Evolutionary conservation across 2,329 filamentous ascomycete genomes (phyloP).

Genomic region (Alternaria angustiovoidea): DNA sequence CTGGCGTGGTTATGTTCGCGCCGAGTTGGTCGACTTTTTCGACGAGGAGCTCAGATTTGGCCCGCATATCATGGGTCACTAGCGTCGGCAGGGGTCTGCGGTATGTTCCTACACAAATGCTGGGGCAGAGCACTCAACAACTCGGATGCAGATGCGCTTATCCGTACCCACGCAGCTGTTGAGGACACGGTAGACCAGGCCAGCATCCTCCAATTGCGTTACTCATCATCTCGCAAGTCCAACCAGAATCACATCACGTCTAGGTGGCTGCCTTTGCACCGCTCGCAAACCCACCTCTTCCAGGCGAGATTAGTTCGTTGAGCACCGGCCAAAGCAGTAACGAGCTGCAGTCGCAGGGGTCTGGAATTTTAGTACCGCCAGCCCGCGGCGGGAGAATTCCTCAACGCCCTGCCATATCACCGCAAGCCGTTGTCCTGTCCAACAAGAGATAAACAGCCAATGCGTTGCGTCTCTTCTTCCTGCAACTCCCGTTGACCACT

Average conservation of each 20-base stretch:
- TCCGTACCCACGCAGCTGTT: conserved; percentile 23
- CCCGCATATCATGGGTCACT: conserved; percentile 22
- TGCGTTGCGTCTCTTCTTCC: conserved; percentile 40
- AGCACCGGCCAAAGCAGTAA: conserved; percentile 34
- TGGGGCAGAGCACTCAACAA: conserved; percentile 18
- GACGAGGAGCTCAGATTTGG: conserved; percentile 20
- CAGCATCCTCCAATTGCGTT: conserved; percentile 11
- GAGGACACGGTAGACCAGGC: conserved; percentile 12
- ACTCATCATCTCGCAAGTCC: conserved; percentile 23
- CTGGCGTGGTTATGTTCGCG: conserved; percentile 34
- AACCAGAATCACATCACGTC: conserved; percentile 6
- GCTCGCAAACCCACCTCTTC: conserved; percentile 28
- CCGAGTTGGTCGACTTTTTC: conserved; percentile 37
- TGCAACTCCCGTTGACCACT: conserved; percentile 27
- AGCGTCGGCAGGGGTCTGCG: conserved; percentile 23
- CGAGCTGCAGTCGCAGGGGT: conserved; percentile 39
- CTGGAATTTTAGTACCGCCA: conserved; percentile 38
- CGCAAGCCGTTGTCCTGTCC: conserved; percentile 27
- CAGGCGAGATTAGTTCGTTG: conserved; percentile 39
- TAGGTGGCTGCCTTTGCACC: background rate
- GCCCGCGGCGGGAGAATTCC: conserved; percentile 40
- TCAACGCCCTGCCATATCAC: conserved; percentile 37
- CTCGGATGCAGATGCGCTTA: background rate
- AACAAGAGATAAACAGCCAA: conserved; percentile 44
- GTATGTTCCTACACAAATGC: conserved; percentile 12